Conservation (phyloP, 2,329 filamentous ascomycete genomes). For the Hyphodiscus sp. region DNA sequence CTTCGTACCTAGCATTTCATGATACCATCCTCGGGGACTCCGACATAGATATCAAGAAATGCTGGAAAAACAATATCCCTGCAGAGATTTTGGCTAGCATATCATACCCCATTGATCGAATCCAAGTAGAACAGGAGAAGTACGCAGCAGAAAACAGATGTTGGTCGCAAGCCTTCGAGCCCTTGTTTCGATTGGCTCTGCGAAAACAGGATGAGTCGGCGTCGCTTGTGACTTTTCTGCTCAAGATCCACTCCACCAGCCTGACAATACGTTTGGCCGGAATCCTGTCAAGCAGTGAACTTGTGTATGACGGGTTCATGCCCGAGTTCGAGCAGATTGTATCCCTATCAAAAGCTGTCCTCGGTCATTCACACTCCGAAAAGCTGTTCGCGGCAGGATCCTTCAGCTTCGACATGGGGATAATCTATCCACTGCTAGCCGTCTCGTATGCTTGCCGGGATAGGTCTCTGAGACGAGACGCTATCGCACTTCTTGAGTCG, state of each 20-base stretch:
- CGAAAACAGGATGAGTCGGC: slow-evolving; percentile 7
- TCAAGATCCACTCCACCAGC: slow-evolving; percentile 18
- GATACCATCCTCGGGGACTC: neutral
- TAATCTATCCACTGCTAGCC: slow-evolving; percentile 18
- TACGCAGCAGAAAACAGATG: slow-evolving; percentile 14
- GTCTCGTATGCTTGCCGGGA: slow-evolving; percentile 18
- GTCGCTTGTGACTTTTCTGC: slow-evolving; percentile 8
- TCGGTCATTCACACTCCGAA: slow-evolving; percentile 8
- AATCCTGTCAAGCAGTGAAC: slow-evolving; percentile 14
- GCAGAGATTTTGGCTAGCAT: neutral
- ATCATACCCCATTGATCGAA: slow-evolving; percentile 2
- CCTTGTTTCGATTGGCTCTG: slow-evolving; percentile 10
- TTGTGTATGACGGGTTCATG: slow-evolving; percentile 18
- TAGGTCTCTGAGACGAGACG: slow-evolving; percentile 16
- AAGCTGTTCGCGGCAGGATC: slow-evolving; percentile 11
- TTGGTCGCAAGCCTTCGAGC: slow-evolving; percentile 18
- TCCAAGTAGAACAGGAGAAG: slow-evolving; percentile 15
- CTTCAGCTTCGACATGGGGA: slow-evolving; percentile 20
- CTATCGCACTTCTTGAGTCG: slow-evolving; percentile 13
- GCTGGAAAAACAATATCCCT: neutral
- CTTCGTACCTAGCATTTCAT: neutral
- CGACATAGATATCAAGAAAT: neutral
- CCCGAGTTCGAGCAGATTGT: slow-evolving; percentile 14
- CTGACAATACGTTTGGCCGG: slow-evolving; percentile 11
- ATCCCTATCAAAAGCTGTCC: slow-evolving; percentile 6